Conservation (phyloP, 2,329 filamentous ascomycete species). For the Cercospora sp. region DNA sequence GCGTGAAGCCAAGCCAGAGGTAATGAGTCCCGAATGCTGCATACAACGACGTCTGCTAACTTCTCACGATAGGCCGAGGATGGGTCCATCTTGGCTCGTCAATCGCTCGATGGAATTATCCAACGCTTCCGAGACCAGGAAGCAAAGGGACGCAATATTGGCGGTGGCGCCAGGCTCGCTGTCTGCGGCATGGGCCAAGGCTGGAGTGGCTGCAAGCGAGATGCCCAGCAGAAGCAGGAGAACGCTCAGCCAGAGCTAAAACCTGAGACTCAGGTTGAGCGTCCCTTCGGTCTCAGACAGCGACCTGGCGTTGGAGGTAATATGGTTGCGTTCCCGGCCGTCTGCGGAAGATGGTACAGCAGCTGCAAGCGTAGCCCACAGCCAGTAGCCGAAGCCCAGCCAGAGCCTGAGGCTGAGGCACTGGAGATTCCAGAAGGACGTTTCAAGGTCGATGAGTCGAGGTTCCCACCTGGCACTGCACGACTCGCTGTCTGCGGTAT, state of each 20-base stretch:
- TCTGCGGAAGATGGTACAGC: not conserved
- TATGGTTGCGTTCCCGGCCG: not conserved
- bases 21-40: no score
- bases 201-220: not conserved
- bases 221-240: not conserved
- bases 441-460: not conserved
- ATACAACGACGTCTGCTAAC: not conserved
- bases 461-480: not conserved
- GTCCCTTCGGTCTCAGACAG: not conserved
- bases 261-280: not conserved
- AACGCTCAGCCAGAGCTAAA: not conserved
- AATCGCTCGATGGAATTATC: not conserved
- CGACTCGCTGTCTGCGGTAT: conserved; percentile 1
- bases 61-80: not conserved
- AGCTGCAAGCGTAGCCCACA: not conserved
- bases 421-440: not conserved
- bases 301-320: not conserved
- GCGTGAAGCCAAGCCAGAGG: not conserved
- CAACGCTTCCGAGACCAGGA: not conserved
- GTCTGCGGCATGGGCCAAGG: not conserved
- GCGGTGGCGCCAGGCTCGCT: not conserved
- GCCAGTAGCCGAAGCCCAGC: not conserved
- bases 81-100: not conserved
- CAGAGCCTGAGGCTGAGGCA: not conserved
- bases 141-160: not conserved